Evolutionary conservation across 1,284 basidiomycete species (phyloP).

Genomic region (Leccinum angustisporum): DNA sequence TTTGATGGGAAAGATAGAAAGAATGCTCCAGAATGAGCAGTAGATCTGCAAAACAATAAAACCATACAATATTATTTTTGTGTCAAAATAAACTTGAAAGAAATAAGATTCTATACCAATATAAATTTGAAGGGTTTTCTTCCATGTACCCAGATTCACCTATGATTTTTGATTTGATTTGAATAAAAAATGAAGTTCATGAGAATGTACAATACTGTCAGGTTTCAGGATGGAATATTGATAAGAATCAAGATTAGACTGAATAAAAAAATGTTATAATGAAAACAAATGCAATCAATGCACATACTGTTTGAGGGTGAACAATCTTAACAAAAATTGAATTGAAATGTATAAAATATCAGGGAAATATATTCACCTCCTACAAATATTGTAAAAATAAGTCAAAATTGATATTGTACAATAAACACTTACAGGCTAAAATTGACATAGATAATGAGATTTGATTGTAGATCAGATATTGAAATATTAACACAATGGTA

Average conservation of each 20-base stretch:
- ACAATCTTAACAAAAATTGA: neutral
- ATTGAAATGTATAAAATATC: neutral
- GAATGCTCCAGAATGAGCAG: too few relatives aligned
- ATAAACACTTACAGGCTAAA: neutral
- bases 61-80: too few relatives aligned
- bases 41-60: too few relatives aligned
- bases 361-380: neutral
- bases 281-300: neutral
- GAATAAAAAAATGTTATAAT: neutral
- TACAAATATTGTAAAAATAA: neutral
- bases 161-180: neutral
- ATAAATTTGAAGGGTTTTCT: too few relatives aligned
- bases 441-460: neutral
- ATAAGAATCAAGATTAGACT: neutral
- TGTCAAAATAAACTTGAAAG: too few relatives aligned
- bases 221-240: neutral
- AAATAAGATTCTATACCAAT: too few relatives aligned
- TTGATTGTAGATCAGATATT: neutral
- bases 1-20: too few relatives aligned
- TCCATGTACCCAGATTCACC: too few relatives aligned
- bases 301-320: neutral
- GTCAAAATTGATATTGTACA: neutral
- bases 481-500: neutral
- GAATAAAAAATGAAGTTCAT: neutral
- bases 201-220: neutral